These are phyloP conservation scores for Fraxinus albicans DNA, from an alignment of 305 asterid species.

Conservation along the genomic window DNA sequence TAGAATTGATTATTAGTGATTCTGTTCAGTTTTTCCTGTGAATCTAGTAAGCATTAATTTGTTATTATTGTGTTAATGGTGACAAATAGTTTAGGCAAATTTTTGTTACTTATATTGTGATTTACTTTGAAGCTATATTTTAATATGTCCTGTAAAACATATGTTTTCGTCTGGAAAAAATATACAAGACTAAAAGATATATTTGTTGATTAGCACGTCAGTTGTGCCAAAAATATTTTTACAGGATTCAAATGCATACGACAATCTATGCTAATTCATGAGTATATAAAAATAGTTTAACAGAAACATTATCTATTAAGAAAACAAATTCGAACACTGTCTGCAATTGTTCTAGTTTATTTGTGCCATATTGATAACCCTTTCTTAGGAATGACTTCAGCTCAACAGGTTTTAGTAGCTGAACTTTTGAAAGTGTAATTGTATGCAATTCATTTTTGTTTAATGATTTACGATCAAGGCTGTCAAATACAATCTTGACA, in stretches of 20 bases:
- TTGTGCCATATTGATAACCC: background rate
- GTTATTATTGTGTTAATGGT: background rate
- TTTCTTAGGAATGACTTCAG: background rate
- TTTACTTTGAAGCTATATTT: background rate
- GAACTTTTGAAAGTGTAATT: background rate
- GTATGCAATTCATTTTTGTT: background rate
- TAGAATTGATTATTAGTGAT: background rate
- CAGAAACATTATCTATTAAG: background rate
- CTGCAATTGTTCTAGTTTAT: background rate
- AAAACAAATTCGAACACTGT: background rate
- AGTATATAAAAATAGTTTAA: background rate
- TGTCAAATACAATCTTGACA: background rate
- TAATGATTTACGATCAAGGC: background rate
- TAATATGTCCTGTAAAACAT: background rate
- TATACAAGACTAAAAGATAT: background rate
- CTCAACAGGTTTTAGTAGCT: background rate
- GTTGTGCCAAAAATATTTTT: background rate
- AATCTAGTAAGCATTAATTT: background rate
- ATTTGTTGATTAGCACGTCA: background rate
- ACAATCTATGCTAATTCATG: background rate
- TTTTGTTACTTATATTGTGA: background rate
- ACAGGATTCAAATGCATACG: background rate
- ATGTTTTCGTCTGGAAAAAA: background rate
- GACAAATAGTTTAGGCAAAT: background rate
- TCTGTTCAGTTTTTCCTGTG: background rate